Percentiles rank a stretch among this genome's conserved stretches.
These are phyloP conservation scores for Colletotrichum ledebouriae DNA, from an alignment of 2,329 filamentous ascomycete genomes.

Conservation along the genomic window DNA sequence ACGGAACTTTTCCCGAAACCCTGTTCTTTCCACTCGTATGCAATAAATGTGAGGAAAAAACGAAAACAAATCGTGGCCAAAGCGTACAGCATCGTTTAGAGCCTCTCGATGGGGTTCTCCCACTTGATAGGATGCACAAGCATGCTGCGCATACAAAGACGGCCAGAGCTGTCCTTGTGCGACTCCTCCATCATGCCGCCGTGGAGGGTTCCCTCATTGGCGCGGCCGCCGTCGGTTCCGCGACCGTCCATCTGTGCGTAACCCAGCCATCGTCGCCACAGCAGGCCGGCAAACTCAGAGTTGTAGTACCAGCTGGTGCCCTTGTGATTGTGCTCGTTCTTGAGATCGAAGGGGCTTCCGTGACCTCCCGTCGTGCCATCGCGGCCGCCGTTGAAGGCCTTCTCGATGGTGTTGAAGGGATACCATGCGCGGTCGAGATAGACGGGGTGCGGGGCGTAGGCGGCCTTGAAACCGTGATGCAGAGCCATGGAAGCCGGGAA, in stretches of 20 bases:
- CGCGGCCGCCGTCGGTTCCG: slow-evolving; percentile 62
- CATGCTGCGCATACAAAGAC: slow-evolving; percentile 85
- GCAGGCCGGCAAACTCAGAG: slow-evolving; percentile 79
- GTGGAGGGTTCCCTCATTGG: slow-evolving; percentile 61
- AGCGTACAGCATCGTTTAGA: neutral
- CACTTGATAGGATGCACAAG: slow-evolving; percentile 85
- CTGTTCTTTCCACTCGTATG: slow-evolving; percentile 3
- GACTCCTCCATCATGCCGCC: slow-evolving; percentile 67
- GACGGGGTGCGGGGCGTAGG: slow-evolving; percentile 85
- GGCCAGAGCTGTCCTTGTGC: slow-evolving; percentile 62
- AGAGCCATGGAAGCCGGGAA: slow-evolving; percentile 78
- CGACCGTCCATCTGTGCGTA: slow-evolving; percentile 67
- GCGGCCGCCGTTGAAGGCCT: slow-evolving; percentile 83
- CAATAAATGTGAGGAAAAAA: neutral
- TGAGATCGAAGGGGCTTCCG: slow-evolving; percentile 75
- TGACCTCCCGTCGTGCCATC: slow-evolving; percentile 74
- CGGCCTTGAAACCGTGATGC: slow-evolving; percentile 83
- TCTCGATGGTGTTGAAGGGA: slow-evolving; percentile 75
- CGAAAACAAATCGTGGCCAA: neutral
- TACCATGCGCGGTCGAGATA: slow-evolving; percentile 84
- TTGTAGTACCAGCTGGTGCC: slow-evolving; percentile 90
- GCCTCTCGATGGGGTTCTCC: slow-evolving; percentile 64
- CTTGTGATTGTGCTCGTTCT: slow-evolving; percentile 85
- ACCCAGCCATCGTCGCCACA: slow-evolving; percentile 84
- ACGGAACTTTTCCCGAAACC: neutral